Evolutionary conservation across 257 asterid genomes (phyloP).

Genomic region (Fraxinus cuspidata): DNA sequence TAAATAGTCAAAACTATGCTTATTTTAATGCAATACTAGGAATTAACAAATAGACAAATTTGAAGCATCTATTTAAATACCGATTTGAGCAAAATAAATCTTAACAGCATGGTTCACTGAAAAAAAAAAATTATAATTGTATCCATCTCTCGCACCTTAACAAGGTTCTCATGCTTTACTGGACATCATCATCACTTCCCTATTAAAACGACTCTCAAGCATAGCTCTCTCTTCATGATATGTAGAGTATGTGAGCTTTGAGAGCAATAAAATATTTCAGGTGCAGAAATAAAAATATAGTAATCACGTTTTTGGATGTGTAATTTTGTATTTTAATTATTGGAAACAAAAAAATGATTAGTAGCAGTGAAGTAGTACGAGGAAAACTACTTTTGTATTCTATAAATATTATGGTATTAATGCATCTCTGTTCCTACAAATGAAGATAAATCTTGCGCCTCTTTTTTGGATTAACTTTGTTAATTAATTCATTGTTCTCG

Average conservation of each 20-base stretch:
- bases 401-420: too few relatives aligned
- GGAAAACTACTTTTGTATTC: too few relatives aligned
- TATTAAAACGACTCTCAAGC: conserved; percentile 77
- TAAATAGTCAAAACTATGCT: not conserved
- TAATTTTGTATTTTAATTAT: too few relatives aligned
- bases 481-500: too few relatives aligned
- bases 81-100: not conserved
- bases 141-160: conserved; percentile 55
- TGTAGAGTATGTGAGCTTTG: conserved; percentile 31
- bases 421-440: too few relatives aligned
- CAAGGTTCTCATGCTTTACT: conserved; percentile 88
- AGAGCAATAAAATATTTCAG: too few relatives aligned
- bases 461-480: too few relatives aligned
- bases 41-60: not conserved
- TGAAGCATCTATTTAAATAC: not conserved
- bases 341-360: too few relatives aligned
- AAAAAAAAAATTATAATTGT: not conserved
- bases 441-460: too few relatives aligned
- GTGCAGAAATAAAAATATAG: too few relatives aligned
- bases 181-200: conserved; percentile 92
- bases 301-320: too few relatives aligned
- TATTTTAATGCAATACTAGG: not conserved
- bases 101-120: not conserved
- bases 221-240: conserved; percentile 54
- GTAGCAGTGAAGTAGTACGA: too few relatives aligned